These are phyloP conservation scores for Diaporthe aspalathi DNA, from an alignment of 2,329 filamentous ascomycete genomes.

Conservation along the genomic window DNA sequence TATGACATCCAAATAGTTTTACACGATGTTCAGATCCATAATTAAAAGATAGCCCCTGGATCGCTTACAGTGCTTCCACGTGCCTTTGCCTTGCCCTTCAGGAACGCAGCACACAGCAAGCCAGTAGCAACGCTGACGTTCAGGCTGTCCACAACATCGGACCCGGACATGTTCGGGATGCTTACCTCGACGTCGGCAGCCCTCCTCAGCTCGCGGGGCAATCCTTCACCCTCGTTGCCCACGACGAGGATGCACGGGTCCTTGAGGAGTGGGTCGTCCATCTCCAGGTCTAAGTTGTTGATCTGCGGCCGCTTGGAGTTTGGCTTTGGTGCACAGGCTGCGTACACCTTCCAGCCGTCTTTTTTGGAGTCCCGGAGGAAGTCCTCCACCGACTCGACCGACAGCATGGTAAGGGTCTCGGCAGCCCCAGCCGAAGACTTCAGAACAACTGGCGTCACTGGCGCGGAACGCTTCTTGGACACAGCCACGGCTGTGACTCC, in stretches of 20 bases:
- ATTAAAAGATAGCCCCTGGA: conserved; percentile 19
- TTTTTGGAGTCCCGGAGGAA: conserved; percentile 77
- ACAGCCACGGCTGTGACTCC: conserved; percentile 86
- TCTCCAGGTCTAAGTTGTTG: conserved; percentile 62
- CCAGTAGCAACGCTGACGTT: conserved; percentile 93
- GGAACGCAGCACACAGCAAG: conserved; percentile 77
- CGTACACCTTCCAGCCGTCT: conserved; percentile 86
- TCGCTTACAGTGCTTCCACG: not conserved
- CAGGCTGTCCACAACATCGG: conserved; percentile 80
- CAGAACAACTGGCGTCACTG: conserved; percentile 79
- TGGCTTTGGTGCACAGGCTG: conserved; percentile 69
- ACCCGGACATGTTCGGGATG: conserved; percentile 68
- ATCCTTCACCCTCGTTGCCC: conserved; percentile 82
- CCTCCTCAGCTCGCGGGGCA: conserved; percentile 72
- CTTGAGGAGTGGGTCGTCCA: conserved; percentile 62
- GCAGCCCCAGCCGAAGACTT: conserved; percentile 91
- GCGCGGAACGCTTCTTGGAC: conserved; percentile 78
- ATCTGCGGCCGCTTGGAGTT: conserved; percentile 55
- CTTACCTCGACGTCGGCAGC: conserved; percentile 74
- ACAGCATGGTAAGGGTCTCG: conserved; percentile 81
- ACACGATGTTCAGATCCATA: not conserved
- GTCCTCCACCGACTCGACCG: conserved; percentile 71
- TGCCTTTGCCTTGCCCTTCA: conserved; percentile 55
- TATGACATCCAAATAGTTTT: not conserved
- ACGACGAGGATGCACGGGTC: conserved; percentile 83